Evolutionary conservation across 805 yeast species (phyloP), one percentile per base, ranked within the genome.

Genomic region (Maudiozyma turicensis): DNA sequence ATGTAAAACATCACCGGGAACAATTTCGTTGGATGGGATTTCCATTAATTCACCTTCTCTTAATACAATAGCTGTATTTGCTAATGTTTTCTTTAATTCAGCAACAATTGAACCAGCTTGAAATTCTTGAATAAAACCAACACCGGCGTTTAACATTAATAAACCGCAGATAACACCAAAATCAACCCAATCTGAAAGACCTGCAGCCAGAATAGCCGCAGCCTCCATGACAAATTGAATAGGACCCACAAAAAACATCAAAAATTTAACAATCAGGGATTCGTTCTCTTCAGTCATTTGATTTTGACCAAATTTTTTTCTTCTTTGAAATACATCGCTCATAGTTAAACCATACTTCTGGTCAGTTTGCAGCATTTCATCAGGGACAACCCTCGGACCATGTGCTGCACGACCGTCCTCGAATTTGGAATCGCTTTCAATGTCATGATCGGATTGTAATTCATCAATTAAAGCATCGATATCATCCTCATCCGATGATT

Each of bases 61-160:
- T 65, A 89, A 74, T 59, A 86, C 89, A 56, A 76, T 72, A 59
- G 96, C 96, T 69, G 87, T 69, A 78, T 86, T 85, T 56, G 96
- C 96, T 64, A 89, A 76, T 62, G 96, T 87, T 76, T 89, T 90
- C 78, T 89, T 90, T 76, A 89, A 81, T 72, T 89, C 96, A 50
- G 87, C 96, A 59, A 89, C 96, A 77, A 89, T 89, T 55, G 96
- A 88, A 77, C 96, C 96, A 58, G 97, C 97, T 75, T 89, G 96
- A 84, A 74, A 90, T 74, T 89, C 97, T 77, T 89, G 97, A 61
- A 87, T 78, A 82, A 89, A 89, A 79, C 97, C 97, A 70, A 89
- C 96, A 64, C 75, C 73, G 57, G 96, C 96, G 74, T 89, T 89
- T 69, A 89, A 80, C 71, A 82, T 60, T 61, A 89, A 77, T 62